These are phyloP conservation scores for Cladosporium sp. DNA, from an alignment of 2,329 filamentous ascomycete genomes.

Conservation along the genomic window DNA sequence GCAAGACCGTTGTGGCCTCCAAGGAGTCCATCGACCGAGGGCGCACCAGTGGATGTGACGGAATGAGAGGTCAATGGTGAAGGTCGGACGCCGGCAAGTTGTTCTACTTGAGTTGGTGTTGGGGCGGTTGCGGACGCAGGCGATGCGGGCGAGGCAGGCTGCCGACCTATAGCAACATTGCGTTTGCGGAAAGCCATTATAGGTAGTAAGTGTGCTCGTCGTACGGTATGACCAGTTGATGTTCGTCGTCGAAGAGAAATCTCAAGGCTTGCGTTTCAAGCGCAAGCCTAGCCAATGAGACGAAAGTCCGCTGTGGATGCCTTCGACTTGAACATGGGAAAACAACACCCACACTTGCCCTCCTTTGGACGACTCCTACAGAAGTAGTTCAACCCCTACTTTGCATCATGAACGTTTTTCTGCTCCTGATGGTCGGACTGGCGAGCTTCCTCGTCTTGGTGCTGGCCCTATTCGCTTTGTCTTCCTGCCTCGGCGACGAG, in stretches of 20 bases:
- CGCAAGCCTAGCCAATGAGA: neutral
- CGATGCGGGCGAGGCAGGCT: conserved; percentile 2
- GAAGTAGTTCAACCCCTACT: too few relatives aligned
- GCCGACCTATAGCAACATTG: conserved; percentile 20
- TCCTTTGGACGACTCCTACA: too few relatives aligned
- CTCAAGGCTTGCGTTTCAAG: conserved; percentile 1
- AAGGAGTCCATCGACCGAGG: conserved; percentile 77
- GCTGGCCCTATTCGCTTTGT: conserved; percentile 49
- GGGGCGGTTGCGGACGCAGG: conserved; percentile 1
- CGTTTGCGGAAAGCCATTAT: conserved; percentile 25
- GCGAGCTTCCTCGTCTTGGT: conserved; percentile 22
- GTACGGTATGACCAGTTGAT: neutral
- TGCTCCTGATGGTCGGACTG: conserved; percentile 14
- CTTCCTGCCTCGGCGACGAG: conserved; percentile 52
- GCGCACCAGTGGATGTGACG: conserved; percentile 87
- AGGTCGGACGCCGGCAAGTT: conserved; percentile 61
- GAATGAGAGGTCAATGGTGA: conserved; percentile 84
- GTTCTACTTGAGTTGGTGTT: neutral
- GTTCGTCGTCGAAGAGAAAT: neutral
- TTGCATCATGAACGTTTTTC: conserved; percentile 1
- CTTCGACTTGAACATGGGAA: too few relatives aligned
- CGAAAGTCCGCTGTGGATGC: neutral
- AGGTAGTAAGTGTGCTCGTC: neutral
- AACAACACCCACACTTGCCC: too few relatives aligned
- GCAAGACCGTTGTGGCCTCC: conserved; percentile 83